Conservation (phyloP, 176 grass and related monocot species). For the Rhipidocladum racemiflorum region DNA sequence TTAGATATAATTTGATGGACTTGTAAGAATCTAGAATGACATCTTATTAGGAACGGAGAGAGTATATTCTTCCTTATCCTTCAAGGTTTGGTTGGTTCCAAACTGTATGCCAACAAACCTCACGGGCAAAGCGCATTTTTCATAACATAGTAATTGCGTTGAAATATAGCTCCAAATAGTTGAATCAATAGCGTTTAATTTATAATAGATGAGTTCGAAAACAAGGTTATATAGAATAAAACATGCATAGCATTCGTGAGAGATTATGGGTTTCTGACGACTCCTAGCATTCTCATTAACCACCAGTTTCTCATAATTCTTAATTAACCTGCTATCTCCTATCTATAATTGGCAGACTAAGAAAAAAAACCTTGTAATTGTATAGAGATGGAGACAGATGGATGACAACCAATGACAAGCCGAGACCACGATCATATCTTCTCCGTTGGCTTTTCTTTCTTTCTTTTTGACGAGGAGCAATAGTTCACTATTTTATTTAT, state of each 20-base stretch:
- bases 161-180: not conserved
- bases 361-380: not conserved
- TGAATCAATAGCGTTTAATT: not conserved
- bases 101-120: not conserved
- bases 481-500: not conserved
- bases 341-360: slow-evolving; percentile 5
- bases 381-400: not conserved
- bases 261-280: not conserved
- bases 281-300: not conserved
- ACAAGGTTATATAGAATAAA: not conserved
- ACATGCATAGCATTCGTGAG: not conserved
- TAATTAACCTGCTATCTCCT: not conserved
- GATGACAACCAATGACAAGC: slow-evolving; percentile 9
- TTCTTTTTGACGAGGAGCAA: too few species aligned
- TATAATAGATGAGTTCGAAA: not conserved
- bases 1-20: too few species aligned
- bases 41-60: too few species aligned
- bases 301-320: not conserved
- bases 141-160: not conserved
- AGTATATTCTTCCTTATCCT: not conserved
- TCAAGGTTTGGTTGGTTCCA: not conserved
- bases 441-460: too few species aligned
- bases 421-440: not conserved
- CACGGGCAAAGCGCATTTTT: not conserved
- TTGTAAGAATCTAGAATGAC: too few species aligned